These are phyloP conservation scores for Toxicodendron radicans DNA, from an alignment of 345 rosid species.

Conservation along the genomic window DNA sequence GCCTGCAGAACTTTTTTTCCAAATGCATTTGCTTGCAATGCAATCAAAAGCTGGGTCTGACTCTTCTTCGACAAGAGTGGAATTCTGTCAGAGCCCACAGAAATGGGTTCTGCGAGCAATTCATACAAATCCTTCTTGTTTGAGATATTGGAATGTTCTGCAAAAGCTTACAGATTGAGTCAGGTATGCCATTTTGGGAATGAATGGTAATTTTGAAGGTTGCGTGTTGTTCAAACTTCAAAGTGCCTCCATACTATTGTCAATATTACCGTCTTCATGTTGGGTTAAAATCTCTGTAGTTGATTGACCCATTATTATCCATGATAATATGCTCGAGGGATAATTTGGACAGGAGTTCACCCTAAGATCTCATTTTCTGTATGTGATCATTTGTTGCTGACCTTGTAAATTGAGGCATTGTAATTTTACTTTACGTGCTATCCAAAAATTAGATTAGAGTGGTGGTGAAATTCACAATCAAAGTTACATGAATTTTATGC, in stretches of 20 bases:
- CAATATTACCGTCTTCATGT: neutral
- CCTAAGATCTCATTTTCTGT: neutral
- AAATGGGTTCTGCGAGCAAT: constrained; percentile 90
- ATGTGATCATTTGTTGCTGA: neutral
- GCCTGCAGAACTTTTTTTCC: constrained; percentile 85
- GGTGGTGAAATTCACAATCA: neutral
- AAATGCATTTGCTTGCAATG: constrained; percentile 87
- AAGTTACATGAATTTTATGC: neutral
- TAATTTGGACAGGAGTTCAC: neutral
- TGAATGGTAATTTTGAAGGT: neutral
- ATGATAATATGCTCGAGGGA: neutral
- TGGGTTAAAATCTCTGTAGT: neutral
- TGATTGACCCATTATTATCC: constrained; percentile 2
- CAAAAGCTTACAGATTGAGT: constrained; percentile 41
- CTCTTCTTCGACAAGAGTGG: constrained; percentile 42
- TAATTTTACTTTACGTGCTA: neutral
- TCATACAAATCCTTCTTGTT: constrained; percentile 75
- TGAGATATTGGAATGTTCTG: constrained; percentile 79
- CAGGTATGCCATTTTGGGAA: constrained; percentile 5
- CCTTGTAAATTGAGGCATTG: neutral
- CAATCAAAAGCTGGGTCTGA: constrained; percentile 35
- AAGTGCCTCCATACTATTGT: neutral
- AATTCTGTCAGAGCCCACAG: constrained; percentile 57
- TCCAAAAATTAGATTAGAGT: neutral
- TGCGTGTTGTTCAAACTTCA: neutral